phyloP scores from a whole-genome alignment of 2,329 filamentous ascomycete genomes.

The Talaromyces sp. region DNA sequence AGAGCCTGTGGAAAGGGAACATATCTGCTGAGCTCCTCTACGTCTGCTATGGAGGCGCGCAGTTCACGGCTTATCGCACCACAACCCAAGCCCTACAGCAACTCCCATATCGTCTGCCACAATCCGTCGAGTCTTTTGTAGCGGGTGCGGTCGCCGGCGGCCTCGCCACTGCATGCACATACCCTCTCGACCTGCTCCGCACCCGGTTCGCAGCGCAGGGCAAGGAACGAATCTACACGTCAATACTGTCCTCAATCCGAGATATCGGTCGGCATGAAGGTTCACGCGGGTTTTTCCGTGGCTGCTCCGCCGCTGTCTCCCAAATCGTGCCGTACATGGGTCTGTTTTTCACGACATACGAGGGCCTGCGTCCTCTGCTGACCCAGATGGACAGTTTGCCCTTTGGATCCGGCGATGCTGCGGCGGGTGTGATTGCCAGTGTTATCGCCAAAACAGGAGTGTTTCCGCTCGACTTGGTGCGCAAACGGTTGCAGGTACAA shows the following conservation, averaged over 20 bases:
- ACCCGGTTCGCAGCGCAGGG: constrained; percentile 97
- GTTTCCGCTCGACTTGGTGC: constrained; percentile 86
- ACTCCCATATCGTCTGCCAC: constrained; percentile 51
- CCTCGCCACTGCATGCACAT: constrained; percentile 74
- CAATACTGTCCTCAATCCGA: constrained; percentile 61
- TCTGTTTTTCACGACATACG: constrained; percentile 87
- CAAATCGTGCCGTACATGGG: constrained; percentile 98
- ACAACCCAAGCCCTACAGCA: constrained; percentile 62
- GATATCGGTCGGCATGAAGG: constrained; percentile 77
- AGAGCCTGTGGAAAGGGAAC: constrained; percentile 93
- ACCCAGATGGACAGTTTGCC: constrained; percentile 41
- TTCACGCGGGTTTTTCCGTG: constrained; percentile 75
- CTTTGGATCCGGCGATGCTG: constrained; percentile 75
- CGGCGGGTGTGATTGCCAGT: constrained; percentile 73
- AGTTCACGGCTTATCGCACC: constrained; percentile 84
- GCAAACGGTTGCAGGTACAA: constrained; percentile 92
- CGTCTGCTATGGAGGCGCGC: constrained; percentile 78
- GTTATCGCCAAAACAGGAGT: constrained; percentile 81
- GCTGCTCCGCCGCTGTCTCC: constrained; percentile 70
- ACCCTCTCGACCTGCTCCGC: constrained; percentile 86
- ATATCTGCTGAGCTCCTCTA: constrained; percentile 93
- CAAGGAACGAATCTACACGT: constrained; percentile 68
- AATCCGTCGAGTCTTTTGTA: constrained; percentile 71
- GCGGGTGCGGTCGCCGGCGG: constrained; percentile 79
- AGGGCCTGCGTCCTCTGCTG: constrained; percentile 62